Evolutionary conservation across 2,329 filamentous ascomycete species (phyloP), one percentile per base, ranked within the genome.

Genomic region (Ophiostoma pallidulum): DNA sequence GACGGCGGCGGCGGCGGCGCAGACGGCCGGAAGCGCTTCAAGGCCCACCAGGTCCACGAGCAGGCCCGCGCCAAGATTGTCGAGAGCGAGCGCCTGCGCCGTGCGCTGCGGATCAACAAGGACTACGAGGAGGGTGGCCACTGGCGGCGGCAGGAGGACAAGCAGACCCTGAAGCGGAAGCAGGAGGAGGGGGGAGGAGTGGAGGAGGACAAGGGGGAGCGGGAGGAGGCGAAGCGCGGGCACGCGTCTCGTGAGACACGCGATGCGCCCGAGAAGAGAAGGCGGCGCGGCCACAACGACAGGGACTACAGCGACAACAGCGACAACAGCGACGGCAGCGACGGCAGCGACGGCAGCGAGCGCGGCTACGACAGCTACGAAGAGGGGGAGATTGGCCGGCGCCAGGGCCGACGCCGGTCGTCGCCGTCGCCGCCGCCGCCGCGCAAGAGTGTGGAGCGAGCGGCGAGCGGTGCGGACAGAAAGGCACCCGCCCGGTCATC

Each of bases 1-100:
- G 62, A 53, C 19, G 10, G 56, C 53, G 20, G 62, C 58, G 47
- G 66, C 62, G 20, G 65, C 60, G n/a, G 62, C 66, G 29, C 13
- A 6, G 12, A 7, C 16, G 38, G 28, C 14, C 16, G 62, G 46
- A 76, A 71, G 56, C 75, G 78, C 9, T 74, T 97, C 54, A 98
- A 97, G 68, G 75, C 82, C 55, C 89, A 97, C 66, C 88, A 97
- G 67, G 89, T 97, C 18, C 92, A 98, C 69, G 92, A 97, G 68
- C 75, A 95, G 63, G 92, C 92, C 16, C 86, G 92, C 59, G 92
- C 91, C 51, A 98, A 98, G 75, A 91, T 94, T 57, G 84, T 87
- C 63, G 92, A 98, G 74, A 95, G 84, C 65, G 90, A 97, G 68
- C 77, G 86, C 58, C 70, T 98, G 62, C 73, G 91, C 54, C 86